phyloP scores from a whole-genome alignment of 306 rosid genomes.

The Crotalaria pallida region DNA sequence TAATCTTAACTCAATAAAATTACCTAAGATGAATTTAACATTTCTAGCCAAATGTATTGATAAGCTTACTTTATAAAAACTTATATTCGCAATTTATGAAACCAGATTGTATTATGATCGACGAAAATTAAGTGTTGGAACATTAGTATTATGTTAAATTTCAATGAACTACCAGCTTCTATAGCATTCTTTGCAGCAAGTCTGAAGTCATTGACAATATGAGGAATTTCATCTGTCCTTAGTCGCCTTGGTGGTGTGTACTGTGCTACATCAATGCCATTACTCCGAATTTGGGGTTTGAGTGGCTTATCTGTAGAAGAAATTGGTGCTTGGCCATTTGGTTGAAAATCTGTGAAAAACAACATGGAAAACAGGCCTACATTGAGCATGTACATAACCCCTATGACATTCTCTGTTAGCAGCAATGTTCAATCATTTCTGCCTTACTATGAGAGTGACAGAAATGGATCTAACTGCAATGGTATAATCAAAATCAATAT shows the following conservation, averaged over 20 bases:
- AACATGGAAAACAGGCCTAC: background rate
- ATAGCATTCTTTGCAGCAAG: conserved; percentile 17
- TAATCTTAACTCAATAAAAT: too few species aligned
- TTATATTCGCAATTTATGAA: background rate
- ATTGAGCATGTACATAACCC: background rate
- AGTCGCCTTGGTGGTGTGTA: conserved; percentile 42
- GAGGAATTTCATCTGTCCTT: conserved; percentile 36
- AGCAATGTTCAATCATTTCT: background rate
- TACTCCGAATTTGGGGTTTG: background rate
- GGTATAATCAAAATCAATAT: too few species aligned
- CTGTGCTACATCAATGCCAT: conserved; percentile 12
- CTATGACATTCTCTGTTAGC: too few species aligned
- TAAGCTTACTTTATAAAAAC: background rate
- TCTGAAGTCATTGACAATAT: conserved; percentile 36
- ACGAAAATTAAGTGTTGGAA: background rate
- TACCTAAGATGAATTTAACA: too few species aligned
- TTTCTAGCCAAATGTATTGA: too few species aligned
- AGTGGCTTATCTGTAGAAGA: conserved; percentile 41
- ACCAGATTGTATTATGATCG: background rate
- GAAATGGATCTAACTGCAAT: background rate
- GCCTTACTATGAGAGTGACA: too few species aligned
- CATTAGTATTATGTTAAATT: too few species aligned
- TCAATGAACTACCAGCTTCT: conserved; percentile 36
- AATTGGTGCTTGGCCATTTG: conserved; percentile 25
- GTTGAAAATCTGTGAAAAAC: conserved; percentile 31